A percentile compares a stretch with the other conserved stretches of the same genome.
These are phyloP conservation scores for Brasilioporus rufonigricans DNA, from an alignment of 768 basidiomycete genomes.

Conservation along the genomic window DNA sequence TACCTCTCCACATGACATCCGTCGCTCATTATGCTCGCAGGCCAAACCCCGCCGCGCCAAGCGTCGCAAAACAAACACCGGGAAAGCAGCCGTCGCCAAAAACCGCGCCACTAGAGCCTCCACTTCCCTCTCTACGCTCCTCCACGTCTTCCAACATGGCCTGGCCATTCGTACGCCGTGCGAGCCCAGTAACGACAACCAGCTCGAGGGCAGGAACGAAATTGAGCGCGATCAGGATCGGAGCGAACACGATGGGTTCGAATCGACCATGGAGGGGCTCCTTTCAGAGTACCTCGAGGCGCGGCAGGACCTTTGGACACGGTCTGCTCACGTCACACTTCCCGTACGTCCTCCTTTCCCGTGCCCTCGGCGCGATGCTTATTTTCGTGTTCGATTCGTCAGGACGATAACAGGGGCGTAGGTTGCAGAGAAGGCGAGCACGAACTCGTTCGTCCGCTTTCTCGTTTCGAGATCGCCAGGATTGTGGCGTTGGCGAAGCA, in stretches of 20 bases:
- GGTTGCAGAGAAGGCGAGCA: constrained; percentile 10
- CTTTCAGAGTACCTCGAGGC: constrained; percentile 36
- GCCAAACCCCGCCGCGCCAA: constrained; percentile 18
- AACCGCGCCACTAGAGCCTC: constrained; percentile 18
- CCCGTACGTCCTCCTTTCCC: constrained; percentile 9
- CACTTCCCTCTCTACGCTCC: constrained; percentile 16
- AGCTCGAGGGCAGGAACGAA: neutral
- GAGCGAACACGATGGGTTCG: constrained; percentile 29
- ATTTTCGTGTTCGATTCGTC: neutral
- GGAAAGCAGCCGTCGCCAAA: constrained; percentile 10
- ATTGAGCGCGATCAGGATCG: neutral
- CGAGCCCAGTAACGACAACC: neutral
- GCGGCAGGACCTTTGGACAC: constrained; percentile 26
- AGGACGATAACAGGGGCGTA: constrained; percentile 11
- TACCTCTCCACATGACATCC: neutral
- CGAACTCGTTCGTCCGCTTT: constrained; percentile 39
- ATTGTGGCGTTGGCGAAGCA: constrained; percentile 27
- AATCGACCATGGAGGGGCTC: constrained; percentile 30
- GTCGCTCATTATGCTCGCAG: neutral
- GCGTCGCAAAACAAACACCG: constrained; percentile 26
- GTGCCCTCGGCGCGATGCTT: neutral
- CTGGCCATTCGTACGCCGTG: neutral
- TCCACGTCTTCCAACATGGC: constrained; percentile 19
- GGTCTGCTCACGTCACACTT: constrained; percentile 8
- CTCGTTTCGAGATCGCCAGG: constrained; percentile 40